phyloP scores from a whole-genome alignment of 495 filamentous ascomycete genomes.

The Xylaria venustula region DNA sequence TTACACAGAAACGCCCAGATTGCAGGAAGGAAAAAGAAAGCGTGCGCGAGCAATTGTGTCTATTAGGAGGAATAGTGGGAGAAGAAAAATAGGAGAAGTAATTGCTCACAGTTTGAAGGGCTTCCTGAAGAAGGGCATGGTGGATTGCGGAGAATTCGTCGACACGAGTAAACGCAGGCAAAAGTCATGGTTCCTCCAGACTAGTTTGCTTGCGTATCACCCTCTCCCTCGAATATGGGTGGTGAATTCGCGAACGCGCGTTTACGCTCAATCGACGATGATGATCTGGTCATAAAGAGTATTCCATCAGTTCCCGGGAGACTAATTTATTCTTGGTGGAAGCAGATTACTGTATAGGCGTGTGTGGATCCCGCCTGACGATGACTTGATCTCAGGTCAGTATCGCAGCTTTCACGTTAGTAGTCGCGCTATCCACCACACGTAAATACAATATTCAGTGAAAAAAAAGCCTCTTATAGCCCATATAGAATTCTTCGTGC shows the following conservation, averaged over 20 bases:
- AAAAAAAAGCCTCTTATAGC: slow-evolving; percentile 2
- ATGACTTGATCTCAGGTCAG: background rate
- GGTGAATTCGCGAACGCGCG: background rate
- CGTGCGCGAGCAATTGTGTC: slow-evolving; percentile 13
- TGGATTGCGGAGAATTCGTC: background rate
- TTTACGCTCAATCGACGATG: background rate
- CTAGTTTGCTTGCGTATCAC: background rate
- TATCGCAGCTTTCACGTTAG: background rate
- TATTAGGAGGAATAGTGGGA: background rate
- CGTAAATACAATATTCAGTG: slow-evolving; percentile 13
- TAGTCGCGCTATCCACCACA: slow-evolving; percentile 11
- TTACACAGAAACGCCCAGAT: slow-evolving; percentile 13
- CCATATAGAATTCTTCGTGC: background rate
- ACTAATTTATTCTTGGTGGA: slow-evolving; percentile 15
- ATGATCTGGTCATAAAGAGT: background rate
- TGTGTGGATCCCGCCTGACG: background rate
- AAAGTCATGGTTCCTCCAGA: background rate
- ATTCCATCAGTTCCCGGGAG: slow-evolving; percentile 9
- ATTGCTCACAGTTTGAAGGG: slow-evolving; percentile 2
- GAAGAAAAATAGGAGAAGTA: slow-evolving; percentile 3
- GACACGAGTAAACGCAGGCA: background rate
- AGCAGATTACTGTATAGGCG: slow-evolving; percentile 6
- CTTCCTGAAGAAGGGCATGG: slow-evolving; percentile 3
- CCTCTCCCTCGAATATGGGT: background rate
- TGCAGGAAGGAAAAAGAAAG: slow-evolving; percentile 13